Conservation (phyloP, 495 filamentous ascomycete genomes). For the Margaritispora aquatica region DNA sequence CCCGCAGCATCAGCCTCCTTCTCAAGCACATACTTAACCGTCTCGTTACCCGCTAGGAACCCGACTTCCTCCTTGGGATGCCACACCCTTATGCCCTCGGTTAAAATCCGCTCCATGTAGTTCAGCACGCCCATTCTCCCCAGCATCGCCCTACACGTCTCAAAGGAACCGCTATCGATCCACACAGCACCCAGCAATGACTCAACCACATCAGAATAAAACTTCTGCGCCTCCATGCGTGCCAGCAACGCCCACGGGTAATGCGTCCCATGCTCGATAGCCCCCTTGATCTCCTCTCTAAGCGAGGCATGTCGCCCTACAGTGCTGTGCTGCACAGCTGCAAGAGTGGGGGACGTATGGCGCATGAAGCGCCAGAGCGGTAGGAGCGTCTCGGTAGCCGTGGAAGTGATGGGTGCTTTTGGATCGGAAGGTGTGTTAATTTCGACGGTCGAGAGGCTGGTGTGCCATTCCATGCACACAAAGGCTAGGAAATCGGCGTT, state of each 20-base stretch:
- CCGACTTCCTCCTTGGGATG: constrained; percentile 75
- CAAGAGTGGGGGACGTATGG: constrained; percentile 40
- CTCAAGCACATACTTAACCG: constrained; percentile 41
- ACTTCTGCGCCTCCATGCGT: constrained; percentile 63
- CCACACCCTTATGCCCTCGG: constrained; percentile 50
- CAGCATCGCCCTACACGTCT: constrained; percentile 47
- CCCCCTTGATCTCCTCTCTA: constrained; percentile 41
- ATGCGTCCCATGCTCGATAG: constrained; percentile 36
- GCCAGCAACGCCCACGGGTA: constrained; percentile 76
- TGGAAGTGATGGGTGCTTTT: background rate
- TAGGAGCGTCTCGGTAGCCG: constrained; percentile 21
- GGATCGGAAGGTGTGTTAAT: constrained; percentile 13
- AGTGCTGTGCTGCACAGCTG: constrained; percentile 33
- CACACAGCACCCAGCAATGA: constrained; percentile 77
- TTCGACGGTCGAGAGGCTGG: constrained; percentile 27
- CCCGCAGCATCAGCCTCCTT: constrained; percentile 6
- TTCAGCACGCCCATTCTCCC: constrained; percentile 58
- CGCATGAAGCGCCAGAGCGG: constrained; percentile 69
- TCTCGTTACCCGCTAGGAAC: constrained; percentile 41
- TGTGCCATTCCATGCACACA: constrained; percentile 54
- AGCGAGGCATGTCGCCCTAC: constrained; percentile 42
- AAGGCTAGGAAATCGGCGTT: constrained; percentile 90
- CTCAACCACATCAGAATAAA: constrained; percentile 84
- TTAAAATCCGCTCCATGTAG: constrained; percentile 56
- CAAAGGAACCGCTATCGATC: constrained; percentile 67